Evolutionary conservation across 2,329 filamentous ascomycete genomes (phyloP).

Genomic region (Didymella lethalis): DNA sequence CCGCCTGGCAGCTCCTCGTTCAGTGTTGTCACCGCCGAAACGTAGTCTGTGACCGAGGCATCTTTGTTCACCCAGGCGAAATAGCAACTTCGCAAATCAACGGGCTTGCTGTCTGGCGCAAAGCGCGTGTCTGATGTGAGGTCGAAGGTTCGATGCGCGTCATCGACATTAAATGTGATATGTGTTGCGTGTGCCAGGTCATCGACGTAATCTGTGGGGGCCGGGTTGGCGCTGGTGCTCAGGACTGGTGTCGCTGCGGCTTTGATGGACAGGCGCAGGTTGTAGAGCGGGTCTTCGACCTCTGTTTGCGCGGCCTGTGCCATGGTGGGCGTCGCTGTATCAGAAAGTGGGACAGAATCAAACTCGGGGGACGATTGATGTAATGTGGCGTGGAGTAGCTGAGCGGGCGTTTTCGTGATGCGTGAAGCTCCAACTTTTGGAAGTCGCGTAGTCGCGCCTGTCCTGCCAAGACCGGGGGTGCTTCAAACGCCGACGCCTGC

Average conservation of each 20-base stretch:
- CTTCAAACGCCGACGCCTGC: background rate
- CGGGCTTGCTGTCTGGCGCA: conserved; percentile 70
- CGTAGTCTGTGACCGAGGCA: conserved; percentile 88
- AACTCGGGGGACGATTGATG: background rate
- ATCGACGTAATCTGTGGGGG: conserved; percentile 65
- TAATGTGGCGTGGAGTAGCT: background rate
- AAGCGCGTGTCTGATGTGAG: conserved; percentile 84
- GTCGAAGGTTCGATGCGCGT: conserved; percentile 69
- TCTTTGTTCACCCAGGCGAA: conserved; percentile 97
- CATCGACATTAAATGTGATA: conserved; percentile 72
- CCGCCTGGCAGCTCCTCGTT: conserved; percentile 76
- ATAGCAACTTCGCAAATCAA: conserved; percentile 93
- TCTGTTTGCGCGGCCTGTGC: conserved; percentile 40
- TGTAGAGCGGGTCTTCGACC: conserved; percentile 74
- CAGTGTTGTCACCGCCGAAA: conserved; percentile 79
- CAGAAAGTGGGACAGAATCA: too few species aligned
- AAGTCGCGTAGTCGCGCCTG: conserved; percentile 18
- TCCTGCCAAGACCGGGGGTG: conserved; percentile 20
- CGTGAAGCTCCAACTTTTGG: conserved; percentile 16
- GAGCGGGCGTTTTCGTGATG: conserved; percentile 8
- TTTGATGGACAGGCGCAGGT: conserved; percentile 84
- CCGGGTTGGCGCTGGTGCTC: conserved; percentile 72
- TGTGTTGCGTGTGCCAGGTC: conserved; percentile 65
- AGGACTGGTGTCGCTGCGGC: conserved; percentile 74
- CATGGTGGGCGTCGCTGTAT: conserved; percentile 7